A percentile compares a stretch with the other conserved stretches of the same genome.
Evolutionary conservation across 345 rosid species (phyloP).

Genomic region (Arabidopsis thaliana): DNA sequence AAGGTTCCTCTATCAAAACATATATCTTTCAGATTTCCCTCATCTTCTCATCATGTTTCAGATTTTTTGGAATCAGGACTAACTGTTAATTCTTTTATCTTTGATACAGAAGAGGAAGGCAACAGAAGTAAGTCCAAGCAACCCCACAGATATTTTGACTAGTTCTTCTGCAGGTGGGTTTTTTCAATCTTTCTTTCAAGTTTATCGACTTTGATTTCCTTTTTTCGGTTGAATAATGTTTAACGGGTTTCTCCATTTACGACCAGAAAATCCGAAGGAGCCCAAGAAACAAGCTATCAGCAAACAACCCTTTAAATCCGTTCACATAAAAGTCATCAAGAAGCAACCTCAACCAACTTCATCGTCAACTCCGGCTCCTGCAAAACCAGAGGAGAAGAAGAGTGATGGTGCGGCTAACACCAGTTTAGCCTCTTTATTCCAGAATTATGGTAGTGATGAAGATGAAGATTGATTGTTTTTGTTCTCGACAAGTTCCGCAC

Average conservation of each 20-base stretch:
- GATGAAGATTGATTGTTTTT: constrained; percentile 49
- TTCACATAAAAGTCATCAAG: constrained; percentile 58
- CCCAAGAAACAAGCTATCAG: constrained; percentile 43
- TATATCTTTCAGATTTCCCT: constrained; percentile 7
- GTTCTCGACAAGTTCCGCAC: constrained; percentile 8
- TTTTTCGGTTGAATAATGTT: background rate
- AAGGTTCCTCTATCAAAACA: constrained; percentile 38
- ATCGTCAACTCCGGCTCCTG: constrained; percentile 19
- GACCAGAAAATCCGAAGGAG: constrained; percentile 41
- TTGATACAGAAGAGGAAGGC: constrained; percentile 61
- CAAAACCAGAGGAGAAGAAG: constrained; percentile 48
- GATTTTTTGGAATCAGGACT: background rate
- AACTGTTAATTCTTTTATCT: constrained; percentile 8
- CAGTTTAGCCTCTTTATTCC: constrained; percentile 63
- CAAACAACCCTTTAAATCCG: constrained; percentile 42
- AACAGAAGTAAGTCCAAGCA: constrained; percentile 50
- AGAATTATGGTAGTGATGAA: constrained; percentile 66
- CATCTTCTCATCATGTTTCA: background rate
- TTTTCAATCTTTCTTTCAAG: constrained; percentile 10
- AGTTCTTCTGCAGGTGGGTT: constrained; percentile 51
- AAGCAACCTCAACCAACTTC: constrained; percentile 48
- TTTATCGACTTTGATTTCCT: constrained; percentile 6
- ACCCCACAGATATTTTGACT: constrained; percentile 61
- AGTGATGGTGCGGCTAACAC: constrained; percentile 34
- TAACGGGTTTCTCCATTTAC: constrained; percentile 13